Evolutionary conservation across 1,284 basidiomycete species (phyloP), one percentile per base, ranked within the genome.

Genomic region (Marasmius tenuissimus): DNA sequence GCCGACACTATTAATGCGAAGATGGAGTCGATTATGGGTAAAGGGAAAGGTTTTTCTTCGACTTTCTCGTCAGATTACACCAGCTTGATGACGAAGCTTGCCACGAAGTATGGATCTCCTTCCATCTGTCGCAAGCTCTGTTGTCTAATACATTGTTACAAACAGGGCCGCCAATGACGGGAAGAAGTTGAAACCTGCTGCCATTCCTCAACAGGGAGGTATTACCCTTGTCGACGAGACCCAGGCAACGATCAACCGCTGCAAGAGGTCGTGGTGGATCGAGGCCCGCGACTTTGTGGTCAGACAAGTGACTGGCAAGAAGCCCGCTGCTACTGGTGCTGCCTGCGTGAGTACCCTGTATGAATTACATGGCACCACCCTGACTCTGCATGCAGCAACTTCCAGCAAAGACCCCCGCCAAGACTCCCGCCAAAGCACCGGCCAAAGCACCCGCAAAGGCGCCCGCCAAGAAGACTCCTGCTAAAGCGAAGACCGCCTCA

Each of bases 11-110:
- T 63, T 27, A 57, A 63, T 37, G 20, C 39, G 2, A 60, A 56
- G n/a, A 63, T 63, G 62, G 54, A 55, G 2, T 38, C 48, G 2
- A 60, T 57, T 14, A 49, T 61, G 33, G 55, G 55, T 11, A 54
- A 38, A 22, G 52, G 58, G n/a, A 14, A 16, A 1, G 62, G 62
- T 16, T 61, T 63, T 38, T 20, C 33, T 8, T 9, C 58, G 16
- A 54, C 35, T 14, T 54, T 54, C 37, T 33, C 34, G 14, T 54
- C 52, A 5, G 14, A 14, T 14, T 54, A 54, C 8, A 37, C 20
- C 34, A 18, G 9, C 5, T 11, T n/a, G 8, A 10, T 54, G 9
- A 35, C 16, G 4, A 6, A 12, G 5, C 14, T 38, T 14, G 20
- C 38, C 20, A 54, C 33, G 14, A 54, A 54, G 52, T 54, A 54